Evolutionary conservation across 225 moss, liverwort and hornwort species (phyloP).

Genomic region (Straminergon stramineum): DNA sequence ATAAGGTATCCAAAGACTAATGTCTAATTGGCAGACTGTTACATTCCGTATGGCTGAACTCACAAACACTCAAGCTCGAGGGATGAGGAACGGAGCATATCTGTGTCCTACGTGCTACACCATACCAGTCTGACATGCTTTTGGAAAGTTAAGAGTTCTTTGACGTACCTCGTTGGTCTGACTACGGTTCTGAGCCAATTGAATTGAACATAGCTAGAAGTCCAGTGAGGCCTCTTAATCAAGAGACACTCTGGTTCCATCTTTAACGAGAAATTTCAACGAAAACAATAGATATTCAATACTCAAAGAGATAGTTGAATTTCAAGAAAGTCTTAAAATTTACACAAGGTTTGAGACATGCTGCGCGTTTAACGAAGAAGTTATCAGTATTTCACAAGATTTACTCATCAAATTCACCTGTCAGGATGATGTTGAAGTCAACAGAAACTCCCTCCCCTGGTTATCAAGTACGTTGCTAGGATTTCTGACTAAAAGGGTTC

Average conservation of each 20-base stretch:
- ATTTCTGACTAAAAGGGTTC: neutral
- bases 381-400: neutral
- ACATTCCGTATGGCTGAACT: neutral
- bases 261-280: neutral
- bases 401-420: neutral
- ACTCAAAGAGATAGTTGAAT: neutral
- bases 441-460: neutral
- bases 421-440: neutral
- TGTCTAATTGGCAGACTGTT: neutral
- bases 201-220: neutral
- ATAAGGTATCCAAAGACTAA: neutral
- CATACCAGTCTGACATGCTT: neutral
- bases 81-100: neutral
- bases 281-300: neutral
- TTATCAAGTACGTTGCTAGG: neutral
- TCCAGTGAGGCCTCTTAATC: neutral
- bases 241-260: neutral
- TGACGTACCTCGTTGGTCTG: neutral
- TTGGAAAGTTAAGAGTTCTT: neutral
- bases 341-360: neutral
- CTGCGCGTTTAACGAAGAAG: neutral
- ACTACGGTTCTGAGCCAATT: neutral
- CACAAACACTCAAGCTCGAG: neutral
- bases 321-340: neutral
- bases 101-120: neutral